Percentiles rank a stretch among this genome's conserved stretches.
phyloP scores from a whole-genome alignment of 2,329 filamentous ascomycete genomes.

The Parastagonospora nodorum region DNA sequence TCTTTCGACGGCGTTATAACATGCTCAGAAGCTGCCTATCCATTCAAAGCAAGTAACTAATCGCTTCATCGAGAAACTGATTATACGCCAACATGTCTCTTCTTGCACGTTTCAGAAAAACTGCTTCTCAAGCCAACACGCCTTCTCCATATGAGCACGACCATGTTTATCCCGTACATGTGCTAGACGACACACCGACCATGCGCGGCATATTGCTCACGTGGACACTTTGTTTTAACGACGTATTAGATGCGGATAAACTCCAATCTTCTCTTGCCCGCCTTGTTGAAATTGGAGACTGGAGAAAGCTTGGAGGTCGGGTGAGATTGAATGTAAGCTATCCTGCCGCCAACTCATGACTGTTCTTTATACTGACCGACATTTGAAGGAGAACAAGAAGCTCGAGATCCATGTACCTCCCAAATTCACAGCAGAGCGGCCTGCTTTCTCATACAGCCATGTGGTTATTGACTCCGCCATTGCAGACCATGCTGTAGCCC shows the following conservation, averaged over 20 bases:
- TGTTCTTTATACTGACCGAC: constrained; percentile 14
- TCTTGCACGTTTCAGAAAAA: no score
- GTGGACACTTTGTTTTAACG: constrained; percentile 52
- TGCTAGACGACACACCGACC: constrained; percentile 22
- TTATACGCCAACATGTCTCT: no score
- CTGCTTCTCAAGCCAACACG: no score
- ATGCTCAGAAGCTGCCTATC: no score
- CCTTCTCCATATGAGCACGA: constrained; percentile 5
- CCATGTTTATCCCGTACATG: constrained; percentile 22
- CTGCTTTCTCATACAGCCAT: constrained; percentile 50
- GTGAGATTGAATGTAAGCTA: constrained; percentile 48
- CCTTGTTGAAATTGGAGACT: constrained; percentile 51
- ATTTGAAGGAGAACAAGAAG: constrained; percentile 11
- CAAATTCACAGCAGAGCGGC: constrained; percentile 42
- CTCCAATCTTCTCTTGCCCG: constrained; percentile 43
- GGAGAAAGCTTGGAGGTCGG: constrained; percentile 55
- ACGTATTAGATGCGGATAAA: constrained; percentile 51
- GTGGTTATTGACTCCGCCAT: constrained; percentile 43
- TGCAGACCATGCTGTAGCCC: constrained; percentile 49
- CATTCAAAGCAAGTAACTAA: no score
- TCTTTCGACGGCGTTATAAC: no score
- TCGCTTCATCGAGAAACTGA: no score
- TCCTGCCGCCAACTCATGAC: not conserved
- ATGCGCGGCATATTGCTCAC: constrained; percentile 17
- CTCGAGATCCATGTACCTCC: constrained; percentile 50